Conservation (phyloP, 148 eudicot genomes). For the Tetragonia tetragonoides region DNA sequence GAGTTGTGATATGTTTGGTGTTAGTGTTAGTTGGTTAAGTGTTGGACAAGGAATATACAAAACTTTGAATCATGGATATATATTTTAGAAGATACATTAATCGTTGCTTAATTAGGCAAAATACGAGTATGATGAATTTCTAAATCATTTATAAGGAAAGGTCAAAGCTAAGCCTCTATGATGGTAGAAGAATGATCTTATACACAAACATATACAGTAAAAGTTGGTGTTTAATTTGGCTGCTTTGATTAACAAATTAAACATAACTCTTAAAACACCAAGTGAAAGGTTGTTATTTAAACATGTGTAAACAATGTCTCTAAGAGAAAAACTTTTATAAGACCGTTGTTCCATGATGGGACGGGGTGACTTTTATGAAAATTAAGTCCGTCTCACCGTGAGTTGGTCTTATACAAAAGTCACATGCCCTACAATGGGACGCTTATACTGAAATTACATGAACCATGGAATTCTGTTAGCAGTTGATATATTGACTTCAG, state of each 20-base stretch:
- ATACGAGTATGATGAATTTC: neutral
- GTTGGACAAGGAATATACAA: neutral
- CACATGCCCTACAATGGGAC: no score
- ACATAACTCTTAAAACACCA: no score
- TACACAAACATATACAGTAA: neutral
- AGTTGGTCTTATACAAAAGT: no score
- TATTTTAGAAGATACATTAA: neutral
- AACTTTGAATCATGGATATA: neutral
- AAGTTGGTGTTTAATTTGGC: no score
- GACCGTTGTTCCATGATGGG: no score
- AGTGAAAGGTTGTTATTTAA: no score
- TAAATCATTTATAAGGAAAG: neutral
- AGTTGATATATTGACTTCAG: neutral
- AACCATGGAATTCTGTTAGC: neutral
- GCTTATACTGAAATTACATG: neutral
- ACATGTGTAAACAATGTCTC: no score
- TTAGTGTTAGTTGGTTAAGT: slow-evolving; percentile 13
- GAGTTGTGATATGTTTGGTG: slow-evolving; percentile 2
- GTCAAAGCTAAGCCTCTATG: neutral
- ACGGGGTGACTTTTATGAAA: no score
- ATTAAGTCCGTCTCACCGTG: no score
- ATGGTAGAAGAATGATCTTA: neutral
- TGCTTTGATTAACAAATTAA: no score
- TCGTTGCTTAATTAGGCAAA: slow-evolving; percentile 5
- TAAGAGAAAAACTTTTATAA: no score